Evolutionary conservation across 176 grass and related monocot genomes (phyloP).

Genomic region (Musa itinerans): DNA sequence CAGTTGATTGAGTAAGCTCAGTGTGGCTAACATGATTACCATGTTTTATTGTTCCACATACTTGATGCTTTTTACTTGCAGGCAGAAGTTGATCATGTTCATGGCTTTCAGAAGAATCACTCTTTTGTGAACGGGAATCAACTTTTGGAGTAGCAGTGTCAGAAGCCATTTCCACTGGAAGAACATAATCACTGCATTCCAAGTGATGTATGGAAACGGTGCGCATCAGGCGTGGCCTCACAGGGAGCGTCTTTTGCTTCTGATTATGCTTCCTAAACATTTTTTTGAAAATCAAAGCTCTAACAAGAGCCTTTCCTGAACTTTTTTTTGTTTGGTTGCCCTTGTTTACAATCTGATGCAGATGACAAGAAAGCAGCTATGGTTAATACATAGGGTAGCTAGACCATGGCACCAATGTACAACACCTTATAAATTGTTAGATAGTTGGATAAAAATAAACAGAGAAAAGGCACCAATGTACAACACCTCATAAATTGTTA

Average conservation of each 20-base stretch:
- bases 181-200: constrained; percentile 61
- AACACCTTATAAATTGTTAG: neutral
- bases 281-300: constrained; percentile 60
- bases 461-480: neutral
- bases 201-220: constrained; percentile 83
- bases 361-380: neutral
- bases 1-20: neutral
- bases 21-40: neutral
- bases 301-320: constrained; percentile 50
- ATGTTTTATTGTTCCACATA: neutral
- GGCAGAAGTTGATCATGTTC: constrained; percentile 10
- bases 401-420: neutral
- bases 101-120: constrained; percentile 22
- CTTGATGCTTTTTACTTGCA: neutral
- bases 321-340: constrained; percentile 27
- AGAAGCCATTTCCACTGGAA: constrained; percentile 17
- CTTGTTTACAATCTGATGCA: neutral
- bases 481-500: neutral
- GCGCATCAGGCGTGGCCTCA: constrained; percentile 53
- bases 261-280: constrained; percentile 59
- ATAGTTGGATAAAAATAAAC: neutral
- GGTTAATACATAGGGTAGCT: too few relatives aligned
- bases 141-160: constrained; percentile 22
- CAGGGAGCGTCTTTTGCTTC: constrained; percentile 68
- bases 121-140: neutral